A percentile compares a stretch with the other conserved stretches of the same genome.
Evolutionary conservation across 2,329 filamentous ascomycete species (phyloP).

Genomic region (Xylaria hypoxylon): DNA sequence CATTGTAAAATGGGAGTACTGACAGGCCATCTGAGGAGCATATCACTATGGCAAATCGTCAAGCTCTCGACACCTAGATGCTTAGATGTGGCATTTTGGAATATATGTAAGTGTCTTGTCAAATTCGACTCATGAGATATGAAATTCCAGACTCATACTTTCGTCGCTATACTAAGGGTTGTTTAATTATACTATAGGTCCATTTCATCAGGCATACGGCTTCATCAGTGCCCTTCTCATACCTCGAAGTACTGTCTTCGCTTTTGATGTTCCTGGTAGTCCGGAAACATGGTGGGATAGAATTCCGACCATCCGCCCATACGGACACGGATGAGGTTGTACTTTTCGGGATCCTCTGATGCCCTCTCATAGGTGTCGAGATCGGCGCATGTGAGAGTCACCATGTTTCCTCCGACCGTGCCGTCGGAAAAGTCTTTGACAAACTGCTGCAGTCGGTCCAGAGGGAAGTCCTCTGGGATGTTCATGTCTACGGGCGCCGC

Average conservation of each 20-base stretch:
- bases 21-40: too few species aligned
- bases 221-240: neutral
- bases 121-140: too few species aligned
- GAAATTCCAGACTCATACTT: neutral
- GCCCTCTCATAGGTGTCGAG: slow-evolving; percentile 40
- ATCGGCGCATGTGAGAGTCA: slow-evolving; percentile 43
- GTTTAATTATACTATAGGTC: neutral
- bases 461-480: slow-evolving; percentile 42
- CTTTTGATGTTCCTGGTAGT: slow-evolving; percentile 42
- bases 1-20: too few species aligned
- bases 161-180: neutral
- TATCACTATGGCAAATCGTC: too few species aligned
- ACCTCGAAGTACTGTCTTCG: slow-evolving; percentile 40
- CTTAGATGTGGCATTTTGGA: neutral
- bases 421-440: slow-evolving; percentile 36
- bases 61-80: too few species aligned
- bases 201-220: neutral
- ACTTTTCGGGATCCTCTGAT: slow-evolving; percentile 40
- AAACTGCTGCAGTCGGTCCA: slow-evolving; percentile 34
- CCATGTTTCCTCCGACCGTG: slow-evolving; percentile 39
- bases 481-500: slow-evolving; percentile 45
- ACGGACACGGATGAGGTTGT: slow-evolving; percentile 41
- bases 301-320: slow-evolving; percentile 45
- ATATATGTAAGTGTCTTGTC: too few species aligned
- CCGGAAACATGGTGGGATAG: slow-evolving; percentile 42